These are phyloP conservation scores for Ulmus americana DNA, from an alignment of 331 rosid genomes.

Conservation along the genomic window DNA sequence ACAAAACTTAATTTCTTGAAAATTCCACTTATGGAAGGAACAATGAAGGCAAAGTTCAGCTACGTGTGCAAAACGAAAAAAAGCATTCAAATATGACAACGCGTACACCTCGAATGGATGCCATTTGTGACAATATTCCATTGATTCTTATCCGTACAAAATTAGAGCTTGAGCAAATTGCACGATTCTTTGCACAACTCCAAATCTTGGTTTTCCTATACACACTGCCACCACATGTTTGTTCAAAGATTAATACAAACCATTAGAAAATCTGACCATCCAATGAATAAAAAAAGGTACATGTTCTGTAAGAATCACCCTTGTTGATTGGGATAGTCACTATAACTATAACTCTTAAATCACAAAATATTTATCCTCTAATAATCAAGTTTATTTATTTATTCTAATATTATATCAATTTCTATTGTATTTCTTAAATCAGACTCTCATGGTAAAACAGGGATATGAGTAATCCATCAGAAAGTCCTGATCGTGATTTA, in stretches of 20 bases:
- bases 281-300: no score
- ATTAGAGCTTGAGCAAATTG: constrained; percentile 26
- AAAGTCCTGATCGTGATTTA: no score
- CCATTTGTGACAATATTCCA: constrained; percentile 24
- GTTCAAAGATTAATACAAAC: not conserved
- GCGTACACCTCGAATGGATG: constrained; percentile 20
- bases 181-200: constrained; percentile 10
- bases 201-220: constrained; percentile 24
- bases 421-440: no score
- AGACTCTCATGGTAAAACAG: no score
- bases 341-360: no score
- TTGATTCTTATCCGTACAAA: constrained; percentile 25
- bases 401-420: no score
- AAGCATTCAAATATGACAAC: constrained; percentile 19
- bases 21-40: constrained; percentile 16
- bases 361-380: no score
- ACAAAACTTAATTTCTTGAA: not conserved
- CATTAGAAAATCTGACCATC: no score
- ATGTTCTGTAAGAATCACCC: no score
- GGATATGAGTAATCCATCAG: no score
- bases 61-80: constrained; percentile 32
- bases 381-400: no score
- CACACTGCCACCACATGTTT: constrained; percentile 27
- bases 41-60: constrained; percentile 16
- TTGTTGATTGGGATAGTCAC: no score